phyloP scores from a whole-genome alignment of 495 filamentous ascomycete genomes.

The Podospora australis region DNA sequence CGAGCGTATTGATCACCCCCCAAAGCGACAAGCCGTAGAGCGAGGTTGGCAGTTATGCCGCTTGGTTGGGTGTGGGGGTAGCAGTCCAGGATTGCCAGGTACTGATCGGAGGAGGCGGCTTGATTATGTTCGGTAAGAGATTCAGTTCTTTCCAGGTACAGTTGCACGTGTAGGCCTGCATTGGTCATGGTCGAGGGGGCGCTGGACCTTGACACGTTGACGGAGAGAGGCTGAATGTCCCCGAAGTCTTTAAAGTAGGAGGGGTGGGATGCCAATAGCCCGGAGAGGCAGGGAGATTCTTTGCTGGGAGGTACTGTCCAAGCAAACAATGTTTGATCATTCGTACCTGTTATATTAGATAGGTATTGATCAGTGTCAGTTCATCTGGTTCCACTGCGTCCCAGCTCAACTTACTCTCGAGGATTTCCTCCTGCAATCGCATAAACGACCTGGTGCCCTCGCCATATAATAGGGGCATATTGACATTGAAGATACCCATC shows the following conservation, averaged over 20 bases:
- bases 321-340: background rate
- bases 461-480: background rate
- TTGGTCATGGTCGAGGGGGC: conserved; percentile 2
- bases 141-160: background rate
- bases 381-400: too few relatives aligned
- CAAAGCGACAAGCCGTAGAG: background rate
- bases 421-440: conserved; percentile 1
- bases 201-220: background rate
- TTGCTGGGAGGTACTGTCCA: too few relatives aligned
- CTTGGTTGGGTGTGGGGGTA: background rate
- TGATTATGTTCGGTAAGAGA: background rate
- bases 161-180: background rate
- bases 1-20: conserved; percentile 1
- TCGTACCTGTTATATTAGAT: background rate
- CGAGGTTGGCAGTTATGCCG: background rate
- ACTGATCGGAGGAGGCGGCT: background rate
- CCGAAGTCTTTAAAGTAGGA: background rate
- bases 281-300: too few relatives aligned
- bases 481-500: conserved; percentile 5
- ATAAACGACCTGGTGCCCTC: background rate
- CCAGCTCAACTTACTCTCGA: background rate
- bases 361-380: too few relatives aligned
- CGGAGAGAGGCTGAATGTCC: background rate
- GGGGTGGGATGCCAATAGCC: background rate
- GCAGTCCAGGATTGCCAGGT: background rate